Conservation (phyloP, 2,329 filamentous ascomycete genomes). For the Cladophialophora exuberans region DNA sequence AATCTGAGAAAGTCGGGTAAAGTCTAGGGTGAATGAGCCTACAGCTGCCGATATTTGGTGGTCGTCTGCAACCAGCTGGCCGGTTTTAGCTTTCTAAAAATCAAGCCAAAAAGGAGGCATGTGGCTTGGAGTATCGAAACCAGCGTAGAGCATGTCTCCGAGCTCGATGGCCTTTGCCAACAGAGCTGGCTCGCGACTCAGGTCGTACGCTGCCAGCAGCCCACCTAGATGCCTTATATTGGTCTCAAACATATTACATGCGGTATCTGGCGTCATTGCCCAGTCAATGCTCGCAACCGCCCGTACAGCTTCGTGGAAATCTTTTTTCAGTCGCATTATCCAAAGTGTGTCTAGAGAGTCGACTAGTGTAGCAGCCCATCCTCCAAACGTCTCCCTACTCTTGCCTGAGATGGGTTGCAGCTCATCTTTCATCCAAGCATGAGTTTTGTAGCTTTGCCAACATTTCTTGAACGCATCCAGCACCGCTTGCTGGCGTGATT, state of each 20-base stretch:
- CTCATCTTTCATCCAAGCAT: conserved; percentile 68
- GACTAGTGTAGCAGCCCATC: conserved; percentile 64
- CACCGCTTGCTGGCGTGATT: conserved; percentile 47
- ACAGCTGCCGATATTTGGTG: conserved; percentile 38
- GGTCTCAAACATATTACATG: conserved; percentile 82
- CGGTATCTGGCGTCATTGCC: conserved; percentile 40
- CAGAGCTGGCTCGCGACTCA: conserved; percentile 53
- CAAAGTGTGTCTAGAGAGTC: conserved; percentile 65
- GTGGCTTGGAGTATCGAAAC: conserved; percentile 39
- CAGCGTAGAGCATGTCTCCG: conserved; percentile 56
- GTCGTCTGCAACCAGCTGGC: conserved; percentile 3
- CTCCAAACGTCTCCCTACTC: conserved; percentile 60
- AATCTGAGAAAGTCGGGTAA: conserved; percentile 63
- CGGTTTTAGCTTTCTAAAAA: conserved; percentile 29
- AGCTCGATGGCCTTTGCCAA: conserved; percentile 58
- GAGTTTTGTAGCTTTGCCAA: conserved; percentile 62
- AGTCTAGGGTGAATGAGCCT: conserved; percentile 44
- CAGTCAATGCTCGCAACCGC: conserved; percentile 60
- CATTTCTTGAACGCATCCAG: conserved; percentile 55
- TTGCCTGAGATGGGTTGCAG: conserved; percentile 59
- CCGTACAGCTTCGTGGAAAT: conserved; percentile 59
- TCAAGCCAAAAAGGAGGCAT: conserved; percentile 38
- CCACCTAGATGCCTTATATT: conserved; percentile 87
- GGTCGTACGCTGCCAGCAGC: conserved; percentile 69
- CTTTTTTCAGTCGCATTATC: conserved; percentile 63